phyloP scores from a whole-genome alignment of 1,139 yeast genomes.

The Saccharomycopsis phalli region DNA sequence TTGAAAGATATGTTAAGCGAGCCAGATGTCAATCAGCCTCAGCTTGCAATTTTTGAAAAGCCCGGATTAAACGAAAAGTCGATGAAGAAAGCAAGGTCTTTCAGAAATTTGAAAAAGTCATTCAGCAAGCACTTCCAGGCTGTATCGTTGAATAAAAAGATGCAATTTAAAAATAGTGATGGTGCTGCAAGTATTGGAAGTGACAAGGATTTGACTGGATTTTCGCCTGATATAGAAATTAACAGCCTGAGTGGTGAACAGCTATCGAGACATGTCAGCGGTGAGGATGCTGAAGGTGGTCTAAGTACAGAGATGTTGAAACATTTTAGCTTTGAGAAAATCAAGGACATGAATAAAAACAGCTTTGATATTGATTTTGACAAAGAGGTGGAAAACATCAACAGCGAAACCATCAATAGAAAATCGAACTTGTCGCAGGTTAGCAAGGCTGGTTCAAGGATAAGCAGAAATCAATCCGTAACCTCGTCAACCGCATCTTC shows the following conservation, averaged over 20 bases:
- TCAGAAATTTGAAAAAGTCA: conserved; percentile 16
- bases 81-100: conserved; percentile 13
- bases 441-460: not conserved
- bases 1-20: not conserved
- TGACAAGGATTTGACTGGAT: conserved; percentile 18
- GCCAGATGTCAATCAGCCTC: not conserved
- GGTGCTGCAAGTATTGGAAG: conserved; percentile 10
- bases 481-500: not conserved
- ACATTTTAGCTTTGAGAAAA: conserved; percentile 13
- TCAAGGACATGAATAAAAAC: not conserved
- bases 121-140: conserved; percentile 11
- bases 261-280: not conserved
- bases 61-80: not conserved
- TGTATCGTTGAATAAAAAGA: conserved; percentile 5
- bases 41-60: not conserved
- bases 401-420: not conserved
- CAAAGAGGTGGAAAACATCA: conserved; percentile 9
- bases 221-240: conserved; percentile 17
- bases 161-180: conserved; percentile 6
- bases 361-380: conserved; percentile 17
- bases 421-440: not conserved
- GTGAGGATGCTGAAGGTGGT: conserved; percentile 1
- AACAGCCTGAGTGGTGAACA: not conserved
- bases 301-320: conserved; percentile 5
- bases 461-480: not conserved